Conservation (phyloP, 192 early-diverging fungal genomes). For the Linnemannia schmuckeri region DNA sequence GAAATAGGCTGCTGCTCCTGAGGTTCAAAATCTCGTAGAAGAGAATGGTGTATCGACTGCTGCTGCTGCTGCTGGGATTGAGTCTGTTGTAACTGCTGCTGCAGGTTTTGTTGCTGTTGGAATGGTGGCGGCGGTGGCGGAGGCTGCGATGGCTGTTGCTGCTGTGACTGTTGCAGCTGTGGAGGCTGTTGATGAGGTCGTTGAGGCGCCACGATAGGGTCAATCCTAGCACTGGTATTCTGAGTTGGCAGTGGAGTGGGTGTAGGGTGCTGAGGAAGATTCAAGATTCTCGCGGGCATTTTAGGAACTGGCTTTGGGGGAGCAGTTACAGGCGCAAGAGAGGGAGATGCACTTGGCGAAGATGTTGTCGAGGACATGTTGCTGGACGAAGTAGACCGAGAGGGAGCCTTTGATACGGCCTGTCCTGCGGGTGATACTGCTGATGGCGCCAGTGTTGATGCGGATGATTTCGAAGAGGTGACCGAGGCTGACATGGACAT, state of each 20-base stretch:
- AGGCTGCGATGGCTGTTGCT: neutral
- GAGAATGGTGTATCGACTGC: neutral
- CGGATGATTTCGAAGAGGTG: neutral
- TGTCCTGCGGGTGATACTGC: neutral
- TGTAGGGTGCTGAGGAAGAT: neutral
- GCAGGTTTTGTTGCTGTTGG: neutral
- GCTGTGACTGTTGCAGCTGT: neutral
- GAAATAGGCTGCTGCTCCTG: neutral
- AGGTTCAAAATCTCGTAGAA: neutral
- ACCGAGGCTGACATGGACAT: neutral
- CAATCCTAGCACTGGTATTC: neutral
- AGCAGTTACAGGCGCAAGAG: neutral
- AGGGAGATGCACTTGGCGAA: neutral
- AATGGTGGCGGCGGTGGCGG: neutral
- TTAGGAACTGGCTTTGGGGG: neutral
- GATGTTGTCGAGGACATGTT: neutral
- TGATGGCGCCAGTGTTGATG: neutral
- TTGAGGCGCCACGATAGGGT: neutral
- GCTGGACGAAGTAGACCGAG: neutral
- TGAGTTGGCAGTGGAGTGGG: neutral
- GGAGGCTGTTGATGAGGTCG: neutral
- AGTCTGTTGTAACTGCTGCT: neutral
- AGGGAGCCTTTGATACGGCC: neutral
- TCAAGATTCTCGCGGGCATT: neutral
- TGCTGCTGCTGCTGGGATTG: neutral